Base-by-base conservation (phyloP, 768 basidiomycete species). In the Termitomyces titanicus region DNA sequence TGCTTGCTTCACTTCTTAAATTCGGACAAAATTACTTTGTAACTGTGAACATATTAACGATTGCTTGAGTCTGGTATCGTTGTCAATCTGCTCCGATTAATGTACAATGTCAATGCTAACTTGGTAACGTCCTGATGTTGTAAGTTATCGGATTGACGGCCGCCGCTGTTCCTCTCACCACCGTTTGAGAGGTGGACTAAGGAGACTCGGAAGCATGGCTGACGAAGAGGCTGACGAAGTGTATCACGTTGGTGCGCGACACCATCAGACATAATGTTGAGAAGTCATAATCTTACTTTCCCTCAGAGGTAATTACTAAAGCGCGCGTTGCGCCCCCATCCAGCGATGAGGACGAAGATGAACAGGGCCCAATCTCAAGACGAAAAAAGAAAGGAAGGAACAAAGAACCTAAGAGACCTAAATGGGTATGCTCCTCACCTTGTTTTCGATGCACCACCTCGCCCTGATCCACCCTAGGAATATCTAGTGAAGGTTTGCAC, bases 401-500 rank as follows among this genome's bases (percentile, higher is more conserved):
- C 25, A 63, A 62, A 49, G 49, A 53, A 46, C 55, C 47, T 0
- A 71, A 75, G 4, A 51, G 40, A 59, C 70, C 72, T 8, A 72
- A 72, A 66, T 87, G 83, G 85, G 86, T 82, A 60, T 57, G 80
- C 66, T 39, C 22, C 22, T 27, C 12, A 31, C 13, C 25, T 45
- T 6, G 13, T 54, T 34, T 25, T n/a, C 9, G n/a, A 31, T 34
- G 27, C 17, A 22, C 7, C 40, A 39, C n/a, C n/a, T n/a, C n/a
- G 18, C 33, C n/a, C 55, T 31, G 45, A 58, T 42, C 31, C 40
- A 38, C 9, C 25, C 12, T 43, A 85, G 88, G 81, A 87, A 69
- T 90, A 89, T 61, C 65, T 63, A 50, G 87, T 89, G 38, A 89
- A 89, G 76, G 88, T 88, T 56, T 56, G 50, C 44, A 31, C 31